These are phyloP conservation scores for Prunus yedoensis DNA, from an alignment of 331 rosid genomes.

Conservation along the genomic window DNA sequence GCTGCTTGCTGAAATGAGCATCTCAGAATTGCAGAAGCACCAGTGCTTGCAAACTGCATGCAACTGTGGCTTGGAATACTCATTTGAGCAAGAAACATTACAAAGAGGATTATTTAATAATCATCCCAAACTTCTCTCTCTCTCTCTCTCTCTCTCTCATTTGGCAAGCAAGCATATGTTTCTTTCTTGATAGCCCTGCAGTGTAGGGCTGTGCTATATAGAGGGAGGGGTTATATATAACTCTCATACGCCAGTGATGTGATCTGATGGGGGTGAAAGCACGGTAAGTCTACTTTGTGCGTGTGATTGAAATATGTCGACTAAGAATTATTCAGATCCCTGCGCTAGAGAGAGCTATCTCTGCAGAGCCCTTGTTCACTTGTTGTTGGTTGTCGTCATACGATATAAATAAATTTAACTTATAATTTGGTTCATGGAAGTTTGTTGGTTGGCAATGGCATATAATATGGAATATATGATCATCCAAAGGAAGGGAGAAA, in stretches of 20 bases:
- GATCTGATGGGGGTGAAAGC: background rate
- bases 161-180: background rate
- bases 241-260: background rate
- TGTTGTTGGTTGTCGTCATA: too few species aligned
- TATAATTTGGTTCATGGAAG: background rate
- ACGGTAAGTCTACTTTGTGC: background rate
- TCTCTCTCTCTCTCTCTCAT: background rate
- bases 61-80: conserved; percentile 67
- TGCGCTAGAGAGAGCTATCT: background rate
- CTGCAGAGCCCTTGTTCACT: too few species aligned
- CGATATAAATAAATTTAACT: too few species aligned
- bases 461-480: background rate
- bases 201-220: background rate
- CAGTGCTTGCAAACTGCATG: background rate
- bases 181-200: background rate
- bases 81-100: conserved; percentile 96
- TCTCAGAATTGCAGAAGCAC: conserved; percentile 33
- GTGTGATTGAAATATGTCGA: too few species aligned
- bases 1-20: conserved; percentile 71
- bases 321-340: too few species aligned
- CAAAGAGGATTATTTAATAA: conserved; percentile 16
- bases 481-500: too few species aligned
- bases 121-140: background rate
- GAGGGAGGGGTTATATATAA: background rate
- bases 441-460: background rate